Evolutionary conservation across 169 alveolate species (phyloP).

Genomic region (Plasmodium fragile): DNA sequence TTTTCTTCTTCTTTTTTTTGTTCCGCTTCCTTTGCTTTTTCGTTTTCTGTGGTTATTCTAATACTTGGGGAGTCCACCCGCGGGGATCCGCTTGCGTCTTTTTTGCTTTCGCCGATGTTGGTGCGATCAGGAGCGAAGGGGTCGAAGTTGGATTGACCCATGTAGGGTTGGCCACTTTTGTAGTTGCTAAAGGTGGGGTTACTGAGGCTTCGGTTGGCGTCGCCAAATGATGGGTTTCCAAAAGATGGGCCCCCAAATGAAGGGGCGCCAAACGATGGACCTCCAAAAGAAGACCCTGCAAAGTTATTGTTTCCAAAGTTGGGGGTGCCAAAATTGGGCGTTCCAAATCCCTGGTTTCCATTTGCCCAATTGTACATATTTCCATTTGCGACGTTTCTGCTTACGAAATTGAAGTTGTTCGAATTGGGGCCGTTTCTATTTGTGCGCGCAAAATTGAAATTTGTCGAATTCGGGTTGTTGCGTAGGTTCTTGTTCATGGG

Average conservation of each 20-base stretch:
- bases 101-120: background rate
- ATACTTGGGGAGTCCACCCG: background rate
- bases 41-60: background rate
- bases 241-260: background rate
- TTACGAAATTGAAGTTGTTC: constrained; percentile 35
- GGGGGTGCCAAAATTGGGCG: background rate
- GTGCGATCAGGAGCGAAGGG: background rate
- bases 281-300: background rate
- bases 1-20: constrained; percentile 4
- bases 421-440: background rate
- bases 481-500: background rate
- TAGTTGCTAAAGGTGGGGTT: background rate
- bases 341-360: constrained; percentile 1
- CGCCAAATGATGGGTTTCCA: background rate
- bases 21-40: background rate
- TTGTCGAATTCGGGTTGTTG: background rate
- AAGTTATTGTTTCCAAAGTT: background rate
- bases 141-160: background rate
- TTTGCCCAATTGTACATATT: constrained; percentile 15
- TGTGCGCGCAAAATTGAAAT: constrained; percentile 6
- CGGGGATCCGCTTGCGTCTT: background rate
- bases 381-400: constrained; percentile 11
- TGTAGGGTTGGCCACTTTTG: background rate
- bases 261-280: background rate
- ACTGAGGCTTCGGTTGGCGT: background rate